Conservation (phyloP, 345 rosid species). For the Excoecaria agallocha region DNA sequence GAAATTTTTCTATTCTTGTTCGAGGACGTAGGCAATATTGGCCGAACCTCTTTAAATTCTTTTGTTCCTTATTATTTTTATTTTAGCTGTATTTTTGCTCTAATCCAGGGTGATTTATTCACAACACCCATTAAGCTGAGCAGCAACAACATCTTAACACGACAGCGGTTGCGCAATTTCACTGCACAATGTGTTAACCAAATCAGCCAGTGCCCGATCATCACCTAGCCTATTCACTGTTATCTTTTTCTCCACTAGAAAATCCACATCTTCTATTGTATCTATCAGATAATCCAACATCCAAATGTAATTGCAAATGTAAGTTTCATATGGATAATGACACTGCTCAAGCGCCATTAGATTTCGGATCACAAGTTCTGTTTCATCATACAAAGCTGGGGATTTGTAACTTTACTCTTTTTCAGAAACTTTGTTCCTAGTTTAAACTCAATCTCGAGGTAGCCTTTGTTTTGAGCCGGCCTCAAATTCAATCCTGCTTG, state of each 20-base stretch:
- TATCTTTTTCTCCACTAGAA: conserved; percentile 14
- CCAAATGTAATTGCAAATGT: conserved; percentile 1
- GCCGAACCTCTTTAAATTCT: too few species aligned
- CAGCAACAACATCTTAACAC: background rate
- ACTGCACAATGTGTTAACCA: conserved; percentile 11
- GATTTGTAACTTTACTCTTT: background rate
- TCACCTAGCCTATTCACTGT: conserved; percentile 1
- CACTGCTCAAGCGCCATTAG: conserved; percentile 17
- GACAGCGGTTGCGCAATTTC: background rate
- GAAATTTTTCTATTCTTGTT: too few species aligned
- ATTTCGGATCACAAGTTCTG: conserved; percentile 18
- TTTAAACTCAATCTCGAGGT: background rate
- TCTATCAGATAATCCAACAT: conserved; percentile 8
- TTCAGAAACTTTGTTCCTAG: background rate
- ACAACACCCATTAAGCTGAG: background rate
- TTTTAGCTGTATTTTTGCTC: too few species aligned
- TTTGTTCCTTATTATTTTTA: too few species aligned
- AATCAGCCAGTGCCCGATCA: background rate
- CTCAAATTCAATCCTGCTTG: conserved; percentile 14
- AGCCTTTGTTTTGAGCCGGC: background rate
- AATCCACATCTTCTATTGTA: conserved; percentile 13
- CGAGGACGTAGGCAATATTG: too few species aligned
- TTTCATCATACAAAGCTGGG: background rate
- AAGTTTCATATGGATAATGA: conserved; percentile 4
- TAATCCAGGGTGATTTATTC: too few species aligned